Percentiles rank a stretch among this genome's conserved stretches.
These are phyloP conservation scores for Streptanthus diversifolius DNA, from an alignment of 345 rosid genomes.

Conservation along the genomic window DNA sequence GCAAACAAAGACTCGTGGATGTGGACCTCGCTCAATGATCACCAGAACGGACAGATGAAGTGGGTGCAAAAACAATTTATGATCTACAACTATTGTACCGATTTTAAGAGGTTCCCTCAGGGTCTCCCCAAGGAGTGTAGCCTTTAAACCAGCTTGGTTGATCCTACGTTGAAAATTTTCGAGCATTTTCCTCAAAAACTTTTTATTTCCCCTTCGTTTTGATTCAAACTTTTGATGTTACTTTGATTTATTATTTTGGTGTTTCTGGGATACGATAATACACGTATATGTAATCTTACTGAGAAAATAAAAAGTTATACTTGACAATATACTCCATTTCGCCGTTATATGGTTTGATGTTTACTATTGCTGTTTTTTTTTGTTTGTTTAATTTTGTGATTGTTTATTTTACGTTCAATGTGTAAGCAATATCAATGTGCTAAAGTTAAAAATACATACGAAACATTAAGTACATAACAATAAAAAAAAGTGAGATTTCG, in stretches of 20 bases:
- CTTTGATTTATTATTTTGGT: not conserved
- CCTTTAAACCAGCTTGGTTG: constrained; percentile 2
- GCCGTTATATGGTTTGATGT: not conserved
- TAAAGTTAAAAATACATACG: not conserved
- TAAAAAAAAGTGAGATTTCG: not conserved
- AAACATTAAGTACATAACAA: not conserved
- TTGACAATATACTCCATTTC: not conserved
- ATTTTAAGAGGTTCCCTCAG: constrained; percentile 40
- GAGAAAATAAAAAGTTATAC: constrained; percentile 2
- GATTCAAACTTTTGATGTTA: not conserved
- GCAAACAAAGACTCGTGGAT: constrained; percentile 30
- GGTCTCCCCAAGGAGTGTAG: constrained; percentile 40
- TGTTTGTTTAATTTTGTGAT: not conserved
- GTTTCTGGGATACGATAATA: not conserved
- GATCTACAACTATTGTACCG: constrained; percentile 59
- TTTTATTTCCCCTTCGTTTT: not conserved
- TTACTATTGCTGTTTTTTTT: not conserved
- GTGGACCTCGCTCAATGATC: constrained; percentile 29
- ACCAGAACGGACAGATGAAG: constrained; percentile 29
- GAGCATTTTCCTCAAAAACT: not conserved
- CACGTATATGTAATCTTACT: not conserved
- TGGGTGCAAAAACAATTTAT: constrained; percentile 54
- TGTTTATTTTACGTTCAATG: not conserved
- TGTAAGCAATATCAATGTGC: not conserved
- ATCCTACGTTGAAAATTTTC: constrained; percentile 7